phyloP scores from a whole-genome alignment of 2,329 filamentous ascomycete genomes.

The Lachnellula cervina region DNA sequence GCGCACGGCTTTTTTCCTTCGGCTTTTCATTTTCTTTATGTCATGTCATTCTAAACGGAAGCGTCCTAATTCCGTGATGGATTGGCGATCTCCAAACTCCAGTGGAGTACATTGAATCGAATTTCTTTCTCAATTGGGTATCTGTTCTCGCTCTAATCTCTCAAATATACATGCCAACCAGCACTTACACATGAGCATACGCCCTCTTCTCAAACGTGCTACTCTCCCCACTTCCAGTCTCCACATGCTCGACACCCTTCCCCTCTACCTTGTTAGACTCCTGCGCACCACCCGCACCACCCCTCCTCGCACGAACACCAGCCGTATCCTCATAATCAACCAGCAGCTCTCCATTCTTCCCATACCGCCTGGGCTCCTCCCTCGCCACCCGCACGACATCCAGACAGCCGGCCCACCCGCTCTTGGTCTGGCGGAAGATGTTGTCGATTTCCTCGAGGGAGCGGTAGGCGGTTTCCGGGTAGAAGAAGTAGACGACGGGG shows the following conservation, averaged over 20 bases:
- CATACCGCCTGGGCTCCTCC: conserved; percentile 51
- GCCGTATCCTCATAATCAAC: conserved; percentile 28
- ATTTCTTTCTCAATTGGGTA: too few species aligned
- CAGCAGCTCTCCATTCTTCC: conserved; percentile 54
- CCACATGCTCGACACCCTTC: conserved; percentile 9
- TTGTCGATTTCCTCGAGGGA: conserved; percentile 63
- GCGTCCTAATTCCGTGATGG: too few species aligned
- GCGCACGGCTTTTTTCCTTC: too few species aligned
- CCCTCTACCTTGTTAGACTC: neutral
- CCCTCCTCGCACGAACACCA: neutral
- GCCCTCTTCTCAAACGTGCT: conserved; percentile 6
- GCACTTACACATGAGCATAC: too few species aligned
- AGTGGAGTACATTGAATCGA: too few species aligned
- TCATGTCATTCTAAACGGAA: too few species aligned
- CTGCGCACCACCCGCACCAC: neutral
- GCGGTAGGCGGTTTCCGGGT: conserved; percentile 59
- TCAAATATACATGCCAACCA: too few species aligned
- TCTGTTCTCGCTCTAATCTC: too few species aligned
- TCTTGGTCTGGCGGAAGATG: conserved; percentile 54
- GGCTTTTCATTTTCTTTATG: too few species aligned
- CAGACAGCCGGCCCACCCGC: conserved; percentile 32
- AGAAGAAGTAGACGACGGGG: conserved; percentile 52
- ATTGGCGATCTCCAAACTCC: too few species aligned
- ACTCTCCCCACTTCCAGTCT: neutral
- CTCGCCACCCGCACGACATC: conserved; percentile 39